Conservation (phyloP, 73 alveolate genomes). For the Paramecium pentaurelia region DNA sequence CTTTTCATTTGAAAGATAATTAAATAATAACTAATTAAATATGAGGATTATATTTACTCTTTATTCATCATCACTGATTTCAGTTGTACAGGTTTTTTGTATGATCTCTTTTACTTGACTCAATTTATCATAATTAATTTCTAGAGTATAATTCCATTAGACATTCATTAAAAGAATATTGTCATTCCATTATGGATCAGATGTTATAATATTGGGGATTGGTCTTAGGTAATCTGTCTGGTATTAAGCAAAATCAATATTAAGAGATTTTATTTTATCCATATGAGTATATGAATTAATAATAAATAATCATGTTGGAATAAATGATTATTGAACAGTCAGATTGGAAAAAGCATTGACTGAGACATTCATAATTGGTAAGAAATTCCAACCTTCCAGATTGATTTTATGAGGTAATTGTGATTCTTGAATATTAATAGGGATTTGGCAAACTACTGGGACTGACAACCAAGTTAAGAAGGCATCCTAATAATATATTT, state of each 20-base stretch:
- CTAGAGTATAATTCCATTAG: not conserved
- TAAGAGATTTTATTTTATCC: not conserved
- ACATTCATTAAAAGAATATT: not conserved
- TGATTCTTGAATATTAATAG: not conserved
- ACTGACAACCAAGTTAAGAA: constrained; percentile 3
- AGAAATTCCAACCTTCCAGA: constrained; percentile 43
- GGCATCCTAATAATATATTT: not conserved
- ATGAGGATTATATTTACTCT: not conserved
- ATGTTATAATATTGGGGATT: not conserved
- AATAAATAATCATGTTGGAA: not conserved
- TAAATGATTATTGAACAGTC: not conserved
- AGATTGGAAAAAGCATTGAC: constrained; percentile 47
- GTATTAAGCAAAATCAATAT: not conserved
- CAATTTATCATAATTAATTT: not conserved
- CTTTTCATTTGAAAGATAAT: not conserved
- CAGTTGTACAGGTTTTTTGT: not conserved
- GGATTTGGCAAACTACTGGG: not conserved
- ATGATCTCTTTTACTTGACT: not conserved
- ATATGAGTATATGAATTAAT: not conserved
- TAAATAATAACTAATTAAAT: not conserved
- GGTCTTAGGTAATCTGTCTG: not conserved
- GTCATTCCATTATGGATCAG: not conserved
- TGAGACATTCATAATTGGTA: not conserved
- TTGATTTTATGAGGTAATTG: not conserved
- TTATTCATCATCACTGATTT: not conserved